These are phyloP conservation scores for Suhomyces taliae DNA, from an alignment of 1,139 yeast species.

Conservation along the genomic window DNA sequence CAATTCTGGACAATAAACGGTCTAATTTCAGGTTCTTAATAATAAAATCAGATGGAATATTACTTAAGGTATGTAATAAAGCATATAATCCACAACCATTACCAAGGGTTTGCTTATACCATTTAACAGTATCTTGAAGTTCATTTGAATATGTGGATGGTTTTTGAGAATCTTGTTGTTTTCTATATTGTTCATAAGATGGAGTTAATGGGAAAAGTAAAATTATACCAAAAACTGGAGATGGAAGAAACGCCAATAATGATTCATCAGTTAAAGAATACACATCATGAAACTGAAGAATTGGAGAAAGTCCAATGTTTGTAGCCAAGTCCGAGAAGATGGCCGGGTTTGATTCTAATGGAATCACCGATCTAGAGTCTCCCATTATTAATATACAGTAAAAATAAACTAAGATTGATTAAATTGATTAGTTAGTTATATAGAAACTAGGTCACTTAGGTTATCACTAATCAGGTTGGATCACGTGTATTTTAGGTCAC, in stretches of 20 bases:
- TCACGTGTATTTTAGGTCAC: background rate
- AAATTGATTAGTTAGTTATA: background rate
- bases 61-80: conserved; percentile 70
- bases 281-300: conserved; percentile 72
- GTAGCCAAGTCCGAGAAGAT: conserved; percentile 74
- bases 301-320: conserved; percentile 63
- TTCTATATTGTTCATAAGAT: conserved; percentile 55
- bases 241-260: conserved; percentile 71
- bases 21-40: conserved; percentile 37
- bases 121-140: conserved; percentile 33
- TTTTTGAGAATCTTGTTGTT: conserved; percentile 28
- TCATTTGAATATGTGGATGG: conserved; percentile 17
- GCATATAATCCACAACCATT: conserved; percentile 97
- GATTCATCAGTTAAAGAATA: conserved; percentile 82
- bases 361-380: conserved; percentile 52
- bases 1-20: conserved; percentile 18
- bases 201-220: conserved; percentile 78
- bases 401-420: background rate
- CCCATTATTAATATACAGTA: background rate
- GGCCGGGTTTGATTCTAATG: conserved; percentile 88
- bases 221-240: conserved; percentile 75
- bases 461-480: background rate
- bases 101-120: conserved; percentile 83
- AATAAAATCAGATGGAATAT: conserved; percentile 51
- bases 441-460: background rate